A percentile compares a stretch with the other conserved stretches of the same genome.
These are phyloP conservation scores for Stemphylium vesicarium DNA, from an alignment of 2,329 filamentous ascomycete species.

Conservation along the genomic window DNA sequence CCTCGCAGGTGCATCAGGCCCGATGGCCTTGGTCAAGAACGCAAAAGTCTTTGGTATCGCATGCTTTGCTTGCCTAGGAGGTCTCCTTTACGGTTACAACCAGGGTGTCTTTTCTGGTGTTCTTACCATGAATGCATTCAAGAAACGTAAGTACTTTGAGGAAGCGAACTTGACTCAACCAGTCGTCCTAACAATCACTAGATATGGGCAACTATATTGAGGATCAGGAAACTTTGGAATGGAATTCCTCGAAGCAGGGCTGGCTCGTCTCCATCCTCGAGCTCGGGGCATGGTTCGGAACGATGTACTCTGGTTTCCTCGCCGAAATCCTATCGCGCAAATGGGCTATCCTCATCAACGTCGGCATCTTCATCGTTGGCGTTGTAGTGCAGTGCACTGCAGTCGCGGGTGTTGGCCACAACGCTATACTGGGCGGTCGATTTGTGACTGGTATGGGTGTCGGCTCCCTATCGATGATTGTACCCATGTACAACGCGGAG, in stretches of 20 bases:
- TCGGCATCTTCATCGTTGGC: slow-evolving; percentile 71
- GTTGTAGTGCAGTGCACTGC: slow-evolving; percentile 71
- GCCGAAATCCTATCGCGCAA: slow-evolving; percentile 73
- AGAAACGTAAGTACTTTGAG: slow-evolving; percentile 38
- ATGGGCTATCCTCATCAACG: slow-evolving; percentile 70
- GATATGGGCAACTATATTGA: slow-evolving; percentile 51
- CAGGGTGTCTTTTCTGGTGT: slow-evolving; percentile 78
- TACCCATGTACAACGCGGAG: slow-evolving; percentile 58
- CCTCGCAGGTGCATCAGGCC: slow-evolving; percentile 51
- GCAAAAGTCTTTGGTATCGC: slow-evolving; percentile 62
- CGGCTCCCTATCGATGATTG: slow-evolving; percentile 71
- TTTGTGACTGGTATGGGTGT: slow-evolving; percentile 76
- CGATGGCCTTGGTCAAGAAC: slow-evolving; percentile 58
- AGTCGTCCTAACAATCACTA: slow-evolving; percentile 13
- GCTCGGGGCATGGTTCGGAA: slow-evolving; percentile 76
- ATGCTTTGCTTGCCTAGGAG: slow-evolving; percentile 60
- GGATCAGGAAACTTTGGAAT: slow-evolving; percentile 32
- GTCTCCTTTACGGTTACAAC: slow-evolving; percentile 72
- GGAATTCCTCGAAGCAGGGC: slow-evolving; percentile 51
- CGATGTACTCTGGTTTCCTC: slow-evolving; percentile 71
- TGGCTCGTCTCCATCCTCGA: slow-evolving; percentile 69
- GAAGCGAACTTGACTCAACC: too few relatives aligned
- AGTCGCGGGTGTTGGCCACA: slow-evolving; percentile 57
- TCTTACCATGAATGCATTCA: slow-evolving; percentile 57
- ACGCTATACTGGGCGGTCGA: slow-evolving; percentile 71